These are phyloP conservation scores for Ensete glaucum DNA, from an alignment of 176 grass and related monocot species.

Conservation along the genomic window DNA sequence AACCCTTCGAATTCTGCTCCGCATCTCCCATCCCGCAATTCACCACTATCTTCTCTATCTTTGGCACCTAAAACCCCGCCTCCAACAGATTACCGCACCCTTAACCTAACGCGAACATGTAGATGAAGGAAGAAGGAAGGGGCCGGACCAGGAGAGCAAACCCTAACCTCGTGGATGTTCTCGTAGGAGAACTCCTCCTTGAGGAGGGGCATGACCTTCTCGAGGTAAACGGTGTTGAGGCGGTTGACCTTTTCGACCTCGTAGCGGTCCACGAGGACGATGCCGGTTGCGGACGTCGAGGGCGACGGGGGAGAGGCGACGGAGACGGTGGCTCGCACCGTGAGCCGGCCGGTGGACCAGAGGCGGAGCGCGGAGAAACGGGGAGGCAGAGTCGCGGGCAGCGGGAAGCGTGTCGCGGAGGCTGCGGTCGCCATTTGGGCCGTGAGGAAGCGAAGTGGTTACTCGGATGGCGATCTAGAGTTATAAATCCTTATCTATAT, in stretches of 20 bases:
- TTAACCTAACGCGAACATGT: neutral
- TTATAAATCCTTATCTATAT: too few relatives aligned
- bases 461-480: slow-evolving; percentile 14
- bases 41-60: slow-evolving; percentile 73
- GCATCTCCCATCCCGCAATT: slow-evolving; percentile 84
- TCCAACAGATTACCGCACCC: slow-evolving; percentile 5
- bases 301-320: slow-evolving; percentile 30
- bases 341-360: slow-evolving; percentile 20
- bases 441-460: neutral
- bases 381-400: slow-evolving; percentile 22
- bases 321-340: slow-evolving; percentile 10
- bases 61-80: slow-evolving; percentile 42
- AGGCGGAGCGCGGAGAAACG: slow-evolving; percentile 26
- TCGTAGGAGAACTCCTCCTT: slow-evolving; percentile 70
- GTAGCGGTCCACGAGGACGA: slow-evolving; percentile 57
- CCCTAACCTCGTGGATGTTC: slow-evolving; percentile 77
- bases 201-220: slow-evolving; percentile 79
- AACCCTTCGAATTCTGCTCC: slow-evolving; percentile 65
- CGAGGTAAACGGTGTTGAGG: slow-evolving; percentile 49
- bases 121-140: neutral
- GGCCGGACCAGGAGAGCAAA: slow-evolving; percentile 7
- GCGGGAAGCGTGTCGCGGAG: slow-evolving; percentile 17
- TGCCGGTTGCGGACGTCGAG: slow-evolving; percentile 34
- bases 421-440: slow-evolving; percentile 49
- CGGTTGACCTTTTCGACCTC: slow-evolving; percentile 62